Conservation (phyloP, 257 asterid species). For the Echites panduratus region DNA sequence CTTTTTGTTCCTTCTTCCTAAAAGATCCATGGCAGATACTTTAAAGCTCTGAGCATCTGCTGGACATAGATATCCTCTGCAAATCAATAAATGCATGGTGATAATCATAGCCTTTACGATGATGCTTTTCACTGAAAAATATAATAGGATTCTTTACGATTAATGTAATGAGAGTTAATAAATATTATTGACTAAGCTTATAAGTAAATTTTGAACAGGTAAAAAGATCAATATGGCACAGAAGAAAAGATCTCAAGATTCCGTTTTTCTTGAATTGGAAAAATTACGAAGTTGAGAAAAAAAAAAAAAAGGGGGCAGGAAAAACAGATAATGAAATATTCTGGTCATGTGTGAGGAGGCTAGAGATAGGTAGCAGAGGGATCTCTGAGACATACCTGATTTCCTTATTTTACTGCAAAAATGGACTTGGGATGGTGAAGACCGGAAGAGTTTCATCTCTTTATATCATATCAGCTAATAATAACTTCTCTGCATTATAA, state of each 20-base stretch:
- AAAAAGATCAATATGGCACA: not conserved
- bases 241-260: not conserved
- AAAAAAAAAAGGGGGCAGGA: not conserved
- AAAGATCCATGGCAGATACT: not conserved
- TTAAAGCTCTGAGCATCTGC: not conserved
- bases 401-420: conserved; percentile 1
- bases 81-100: conserved; percentile 4
- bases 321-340: conserved; percentile 4
- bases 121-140: not conserved
- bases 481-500: not conserved
- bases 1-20: not conserved
- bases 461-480: not conserved
- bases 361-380: not conserved
- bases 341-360: not conserved
- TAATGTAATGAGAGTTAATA: too few relatives aligned
- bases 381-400: not conserved
- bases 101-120: not conserved
- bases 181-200: not conserved
- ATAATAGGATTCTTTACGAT: not conserved
- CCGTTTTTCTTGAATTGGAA: conserved; percentile 5
- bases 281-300: not conserved
- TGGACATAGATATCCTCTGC: not conserved
- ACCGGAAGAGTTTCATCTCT: not conserved
- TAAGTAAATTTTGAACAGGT: not conserved
- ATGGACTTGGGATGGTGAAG: not conserved